A percentile compares a stretch with the other conserved stretches of the same genome.
These are phyloP conservation scores for Pythium periplocum DNA, from an alignment of 352 stramenopile genomes.

Conservation along the genomic window DNA sequence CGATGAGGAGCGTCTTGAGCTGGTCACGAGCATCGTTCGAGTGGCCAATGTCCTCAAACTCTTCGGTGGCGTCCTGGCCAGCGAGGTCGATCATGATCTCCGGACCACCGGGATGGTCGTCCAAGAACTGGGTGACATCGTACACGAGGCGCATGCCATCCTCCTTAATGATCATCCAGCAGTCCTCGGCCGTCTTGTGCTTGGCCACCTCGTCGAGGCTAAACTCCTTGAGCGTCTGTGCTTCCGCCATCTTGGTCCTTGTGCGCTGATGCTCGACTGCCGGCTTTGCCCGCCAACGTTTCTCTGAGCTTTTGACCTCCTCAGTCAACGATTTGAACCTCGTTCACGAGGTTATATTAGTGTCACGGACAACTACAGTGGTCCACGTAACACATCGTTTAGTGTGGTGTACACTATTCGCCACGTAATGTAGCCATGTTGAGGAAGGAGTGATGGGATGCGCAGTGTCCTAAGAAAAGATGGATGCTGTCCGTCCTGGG, in stretches of 20 bases:
- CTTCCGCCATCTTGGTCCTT: neutral
- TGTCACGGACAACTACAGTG: no score
- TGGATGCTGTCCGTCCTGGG: no score
- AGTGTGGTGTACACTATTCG: no score
- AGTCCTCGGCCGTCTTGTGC: slow-evolving; percentile 77
- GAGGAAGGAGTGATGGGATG: no score
- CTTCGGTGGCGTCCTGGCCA: slow-evolving; percentile 89
- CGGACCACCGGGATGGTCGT: slow-evolving; percentile 98
- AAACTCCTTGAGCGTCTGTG: slow-evolving; percentile 70
- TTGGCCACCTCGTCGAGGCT: slow-evolving; percentile 90
- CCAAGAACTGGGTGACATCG: slow-evolving; percentile 96
- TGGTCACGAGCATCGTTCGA: slow-evolving; percentile 94
- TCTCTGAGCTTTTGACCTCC: no score
- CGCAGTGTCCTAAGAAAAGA: no score
- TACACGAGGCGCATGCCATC: slow-evolving; percentile 91
- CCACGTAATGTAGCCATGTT: no score
- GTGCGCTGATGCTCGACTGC: neutral
- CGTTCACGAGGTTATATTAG: neutral
- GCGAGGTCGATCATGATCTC: slow-evolving; percentile 96
- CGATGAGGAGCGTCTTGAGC: slow-evolving; percentile 91
- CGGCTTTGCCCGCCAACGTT: neutral
- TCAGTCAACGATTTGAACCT: slow-evolving; percentile 1
- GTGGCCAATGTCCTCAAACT: slow-evolving; percentile 98
- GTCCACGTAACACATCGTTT: no score
- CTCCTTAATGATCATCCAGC: slow-evolving; percentile 81